Conservation (phyloP, 2,329 filamentous ascomycete species). For the Arthrinium phaeospermum region DNA sequence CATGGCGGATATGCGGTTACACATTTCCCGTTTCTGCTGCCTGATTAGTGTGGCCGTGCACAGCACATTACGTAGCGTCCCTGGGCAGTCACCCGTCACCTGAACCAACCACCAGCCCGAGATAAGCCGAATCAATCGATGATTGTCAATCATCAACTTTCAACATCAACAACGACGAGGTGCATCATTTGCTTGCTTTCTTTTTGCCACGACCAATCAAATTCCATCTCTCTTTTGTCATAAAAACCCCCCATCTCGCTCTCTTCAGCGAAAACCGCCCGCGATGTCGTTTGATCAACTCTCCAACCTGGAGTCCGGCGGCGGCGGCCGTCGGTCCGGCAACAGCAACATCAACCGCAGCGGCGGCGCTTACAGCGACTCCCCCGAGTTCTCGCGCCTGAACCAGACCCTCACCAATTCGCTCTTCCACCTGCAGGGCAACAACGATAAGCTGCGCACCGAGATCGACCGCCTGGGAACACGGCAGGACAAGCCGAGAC, state of each 20-base stretch:
- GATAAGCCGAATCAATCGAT: background rate
- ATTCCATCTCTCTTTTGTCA: background rate
- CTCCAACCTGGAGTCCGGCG: slow-evolving; percentile 80
- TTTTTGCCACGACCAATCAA: background rate
- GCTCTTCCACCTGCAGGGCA: slow-evolving; percentile 86
- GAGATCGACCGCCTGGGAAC: slow-evolving; percentile 88
- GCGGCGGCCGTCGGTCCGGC: slow-evolving; percentile 56
- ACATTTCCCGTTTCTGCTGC: too few species aligned
- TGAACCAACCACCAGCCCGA: slow-evolving; percentile 9
- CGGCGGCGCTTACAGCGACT: slow-evolving; percentile 76
- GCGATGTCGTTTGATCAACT: slow-evolving; percentile 92
- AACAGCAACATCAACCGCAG: slow-evolving; percentile 41
- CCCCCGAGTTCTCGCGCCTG: slow-evolving; percentile 87
- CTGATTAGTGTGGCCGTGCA: slow-evolving; percentile 2
- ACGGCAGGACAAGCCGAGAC: slow-evolving; percentile 86
- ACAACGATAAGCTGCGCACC: slow-evolving; percentile 82
- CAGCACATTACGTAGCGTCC: slow-evolving; percentile 6
- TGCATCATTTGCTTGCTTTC: background rate
- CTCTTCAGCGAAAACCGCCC: background rate
- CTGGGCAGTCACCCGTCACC: background rate
- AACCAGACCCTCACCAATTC: slow-evolving; percentile 85
- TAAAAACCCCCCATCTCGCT: background rate
- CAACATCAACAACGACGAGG: background rate
- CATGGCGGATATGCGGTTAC: too few species aligned
- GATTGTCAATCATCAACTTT: background rate